Percentiles rank a stretch among this genome's conserved stretches.
phyloP scores from a whole-genome alignment of 495 filamentous ascomycete species.

The Platismatia glauca region DNA sequence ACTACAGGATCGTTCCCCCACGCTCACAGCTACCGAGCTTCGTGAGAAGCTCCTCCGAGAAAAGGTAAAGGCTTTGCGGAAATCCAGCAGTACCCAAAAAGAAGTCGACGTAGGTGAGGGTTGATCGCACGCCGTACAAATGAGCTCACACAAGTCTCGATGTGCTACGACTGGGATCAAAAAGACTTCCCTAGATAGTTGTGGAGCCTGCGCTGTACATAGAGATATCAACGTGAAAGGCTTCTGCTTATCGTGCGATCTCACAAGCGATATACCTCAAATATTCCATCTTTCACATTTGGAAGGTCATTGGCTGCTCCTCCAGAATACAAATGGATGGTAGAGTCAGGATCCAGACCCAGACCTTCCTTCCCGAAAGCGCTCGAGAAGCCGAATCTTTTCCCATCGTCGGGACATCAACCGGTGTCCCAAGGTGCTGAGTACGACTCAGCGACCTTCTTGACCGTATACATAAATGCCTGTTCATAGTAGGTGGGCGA shows the following conservation, averaged over 20 bases:
- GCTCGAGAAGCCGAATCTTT: neutral
- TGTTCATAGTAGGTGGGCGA: too few species aligned
- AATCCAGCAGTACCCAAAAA: conserved; percentile 28
- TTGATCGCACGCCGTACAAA: neutral
- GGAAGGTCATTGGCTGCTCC: neutral
- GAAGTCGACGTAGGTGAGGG: conserved; percentile 4
- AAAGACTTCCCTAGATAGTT: neutral
- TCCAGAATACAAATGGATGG: neutral
- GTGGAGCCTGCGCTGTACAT: conserved; percentile 5
- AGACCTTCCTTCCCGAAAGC: too few species aligned
- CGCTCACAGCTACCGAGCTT: conserved; percentile 44
- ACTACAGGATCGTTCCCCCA: conserved; percentile 19
- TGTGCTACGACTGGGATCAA: neutral
- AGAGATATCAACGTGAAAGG: neutral
- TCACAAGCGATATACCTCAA: neutral
- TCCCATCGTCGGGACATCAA: neutral
- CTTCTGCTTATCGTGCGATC: neutral
- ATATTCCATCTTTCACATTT: neutral
- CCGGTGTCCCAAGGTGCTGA: too few species aligned
- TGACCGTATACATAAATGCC: too few species aligned
- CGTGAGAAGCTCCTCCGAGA: conserved; percentile 60
- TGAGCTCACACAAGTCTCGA: neutral
- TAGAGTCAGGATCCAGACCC: neutral
- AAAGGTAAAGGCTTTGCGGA: conserved; percentile 49
- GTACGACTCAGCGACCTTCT: too few species aligned